Conservation (phyloP, 257 asterid species). For the Capsicum chinense region DNA sequence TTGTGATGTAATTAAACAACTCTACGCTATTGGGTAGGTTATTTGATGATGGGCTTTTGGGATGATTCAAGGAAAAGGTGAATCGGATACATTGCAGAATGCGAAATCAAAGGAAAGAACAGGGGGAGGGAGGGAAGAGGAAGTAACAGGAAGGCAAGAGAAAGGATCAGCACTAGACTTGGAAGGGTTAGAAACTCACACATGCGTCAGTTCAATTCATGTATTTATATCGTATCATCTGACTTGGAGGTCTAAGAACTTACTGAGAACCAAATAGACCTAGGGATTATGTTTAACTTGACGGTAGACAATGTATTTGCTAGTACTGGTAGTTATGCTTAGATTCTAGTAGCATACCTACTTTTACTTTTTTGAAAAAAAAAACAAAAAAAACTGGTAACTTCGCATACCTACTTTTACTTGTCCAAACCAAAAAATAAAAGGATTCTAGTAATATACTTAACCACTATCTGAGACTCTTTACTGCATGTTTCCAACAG, state of each 20-base stretch:
- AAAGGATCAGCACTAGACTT: neutral
- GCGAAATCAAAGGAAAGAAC: neutral
- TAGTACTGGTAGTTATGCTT: conserved; percentile 1
- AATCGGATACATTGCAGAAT: neutral
- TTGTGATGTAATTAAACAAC: neutral
- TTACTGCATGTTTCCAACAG: neutral
- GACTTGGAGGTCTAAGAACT: neutral
- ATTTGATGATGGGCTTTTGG: neutral
- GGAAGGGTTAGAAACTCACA: neutral
- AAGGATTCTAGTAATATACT: neutral
- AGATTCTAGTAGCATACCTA: neutral
- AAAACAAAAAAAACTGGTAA: too few relatives aligned
- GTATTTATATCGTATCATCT: neutral
- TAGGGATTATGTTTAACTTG: neutral
- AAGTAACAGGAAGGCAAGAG: neutral
- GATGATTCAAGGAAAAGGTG: neutral
- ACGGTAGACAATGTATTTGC: neutral
- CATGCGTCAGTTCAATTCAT: neutral
- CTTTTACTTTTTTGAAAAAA: neutral
- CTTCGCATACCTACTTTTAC: neutral
- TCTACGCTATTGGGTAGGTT: neutral
- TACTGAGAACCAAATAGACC: neutral
- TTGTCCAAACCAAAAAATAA: neutral
- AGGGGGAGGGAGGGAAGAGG: neutral
- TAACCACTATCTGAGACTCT: neutral